phyloP scores from a whole-genome alignment of 345 rosid species.

The rapeseed (Brassica napus) region Da-Ae NC_063444.1:7962001-7962500 shows the following conservation, averaged over 20 bases:
- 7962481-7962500: too few species aligned
- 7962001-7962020: too few species aligned
- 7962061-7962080: neutral
- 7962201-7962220: neutral
- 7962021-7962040: neutral
- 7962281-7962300: neutral
- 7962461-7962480: too few species aligned
- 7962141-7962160: neutral
- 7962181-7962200: neutral
- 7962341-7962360: neutral
- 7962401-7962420: too few species aligned
- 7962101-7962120: neutral
- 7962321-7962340: neutral
- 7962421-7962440: too few species aligned
- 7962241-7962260: neutral
- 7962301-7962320: neutral
- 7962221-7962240: neutral
- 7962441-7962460: too few species aligned
- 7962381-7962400: too few species aligned
- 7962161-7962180: too few species aligned
- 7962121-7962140: neutral
- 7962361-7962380: too few species aligned
- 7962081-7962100: neutral
- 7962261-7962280: neutral
- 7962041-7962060: neutral